Percentiles rank a stretch among this genome's conserved stretches.
Conservation (phyloP, 306 rosid species). For the Calophaca sinica region DNA sequence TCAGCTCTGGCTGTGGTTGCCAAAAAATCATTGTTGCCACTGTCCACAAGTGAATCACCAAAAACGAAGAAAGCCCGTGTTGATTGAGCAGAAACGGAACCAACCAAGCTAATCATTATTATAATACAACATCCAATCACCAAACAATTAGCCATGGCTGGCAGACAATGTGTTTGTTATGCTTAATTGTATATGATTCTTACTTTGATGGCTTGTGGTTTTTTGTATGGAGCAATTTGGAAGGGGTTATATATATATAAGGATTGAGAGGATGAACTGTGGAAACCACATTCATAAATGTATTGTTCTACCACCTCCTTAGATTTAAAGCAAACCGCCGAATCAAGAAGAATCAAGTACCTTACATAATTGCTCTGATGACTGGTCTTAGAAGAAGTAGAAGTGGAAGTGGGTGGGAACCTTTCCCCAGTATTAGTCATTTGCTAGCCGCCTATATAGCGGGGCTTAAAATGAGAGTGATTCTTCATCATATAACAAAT, state of each 20-base stretch:
- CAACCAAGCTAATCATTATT: conserved; percentile 36
- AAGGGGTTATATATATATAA: conserved; percentile 47
- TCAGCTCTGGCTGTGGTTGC: conserved; percentile 91
- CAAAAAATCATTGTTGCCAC: conserved; percentile 85
- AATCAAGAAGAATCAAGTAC: conserved; percentile 50
- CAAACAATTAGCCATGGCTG: conserved; percentile 42
- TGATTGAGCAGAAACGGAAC: conserved; percentile 44
- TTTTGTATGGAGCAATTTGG: conserved; percentile 10
- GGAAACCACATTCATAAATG: conserved; percentile 48
- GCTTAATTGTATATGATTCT: background rate
- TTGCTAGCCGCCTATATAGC: conserved; percentile 51
- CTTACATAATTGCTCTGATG: conserved; percentile 9
- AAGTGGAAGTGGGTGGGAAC: background rate
- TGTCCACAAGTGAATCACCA: conserved; percentile 92
- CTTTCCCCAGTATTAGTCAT: conserved; percentile 35
- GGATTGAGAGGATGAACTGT: background rate
- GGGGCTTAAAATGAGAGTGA: conserved; percentile 24
- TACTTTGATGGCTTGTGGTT: background rate
- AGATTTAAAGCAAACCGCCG: conserved; percentile 59
- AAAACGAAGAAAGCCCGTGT: conserved; percentile 82
- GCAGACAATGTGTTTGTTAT: background rate
- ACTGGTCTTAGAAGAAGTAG: background rate
- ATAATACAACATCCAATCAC: conserved; percentile 12
- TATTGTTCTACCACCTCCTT: conserved; percentile 54
- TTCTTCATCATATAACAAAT: background rate